Evolutionary conservation across 169 alveolate species (phyloP).

Genomic region (Pseudocohnilembus persalinus): DNA sequence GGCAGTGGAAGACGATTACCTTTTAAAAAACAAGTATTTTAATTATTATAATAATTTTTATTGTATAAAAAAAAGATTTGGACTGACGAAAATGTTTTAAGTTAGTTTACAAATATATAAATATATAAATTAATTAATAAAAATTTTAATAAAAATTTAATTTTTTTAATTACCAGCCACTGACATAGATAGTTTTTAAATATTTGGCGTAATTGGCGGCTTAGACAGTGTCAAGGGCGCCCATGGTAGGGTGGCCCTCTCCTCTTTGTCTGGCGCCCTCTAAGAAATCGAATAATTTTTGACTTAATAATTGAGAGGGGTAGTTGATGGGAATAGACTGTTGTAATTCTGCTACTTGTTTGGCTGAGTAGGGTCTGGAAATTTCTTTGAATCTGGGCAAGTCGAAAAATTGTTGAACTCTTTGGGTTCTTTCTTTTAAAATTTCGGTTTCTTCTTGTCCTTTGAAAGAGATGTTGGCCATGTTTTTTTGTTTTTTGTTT

Average conservation of each 20-base stretch:
- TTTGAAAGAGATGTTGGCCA: background rate
- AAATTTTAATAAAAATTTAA: too few relatives aligned
- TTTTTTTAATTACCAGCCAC: conserved; percentile 74
- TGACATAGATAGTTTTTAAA: conserved; percentile 73
- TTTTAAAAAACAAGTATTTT: too few relatives aligned
- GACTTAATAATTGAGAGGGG: conserved; percentile 58
- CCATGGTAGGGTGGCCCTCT: conserved; percentile 57
- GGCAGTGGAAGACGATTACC: conserved; percentile 71
- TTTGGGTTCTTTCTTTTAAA: background rate
- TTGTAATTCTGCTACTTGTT: conserved; percentile 56
- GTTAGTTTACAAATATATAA: too few relatives aligned
- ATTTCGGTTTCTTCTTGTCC: background rate
- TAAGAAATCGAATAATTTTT: conserved; percentile 66
- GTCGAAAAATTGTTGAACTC: conserved; percentile 46
- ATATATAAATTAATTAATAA: too few relatives aligned
- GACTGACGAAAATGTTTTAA: too few relatives aligned
- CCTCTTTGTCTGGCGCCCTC: conserved; percentile 49
- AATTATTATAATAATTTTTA: too few relatives aligned
- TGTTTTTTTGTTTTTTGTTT: too few relatives aligned
- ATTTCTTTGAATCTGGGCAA: conserved; percentile 47
- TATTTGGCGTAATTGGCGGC: conserved; percentile 76
- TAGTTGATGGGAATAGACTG: conserved; percentile 40
- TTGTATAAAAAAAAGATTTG: too few relatives aligned
- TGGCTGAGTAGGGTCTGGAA: conserved; percentile 64
- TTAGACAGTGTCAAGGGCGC: conserved; percentile 81